phyloP scores from a whole-genome alignment of 306 rosid genomes.

The Glycine soja region DNA sequence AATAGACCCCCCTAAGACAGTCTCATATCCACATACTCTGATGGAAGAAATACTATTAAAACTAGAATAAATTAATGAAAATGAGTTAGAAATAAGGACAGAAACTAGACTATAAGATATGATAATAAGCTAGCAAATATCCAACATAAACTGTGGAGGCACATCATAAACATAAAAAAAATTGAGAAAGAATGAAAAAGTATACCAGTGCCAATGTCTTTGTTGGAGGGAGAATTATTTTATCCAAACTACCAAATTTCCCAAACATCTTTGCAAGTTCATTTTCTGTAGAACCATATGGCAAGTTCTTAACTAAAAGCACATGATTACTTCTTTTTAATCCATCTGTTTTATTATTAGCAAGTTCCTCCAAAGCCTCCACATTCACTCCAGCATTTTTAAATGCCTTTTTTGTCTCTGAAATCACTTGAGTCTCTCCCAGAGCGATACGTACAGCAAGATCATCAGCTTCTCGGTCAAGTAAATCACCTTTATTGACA shows the following conservation, averaged over 20 bases:
- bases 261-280: slow-evolving; percentile 85
- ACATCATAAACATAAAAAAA: slow-evolving; percentile 17
- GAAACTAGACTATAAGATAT: not conserved
- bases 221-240: slow-evolving; percentile 82
- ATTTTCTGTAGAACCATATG: slow-evolving; percentile 84
- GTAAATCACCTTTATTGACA: slow-evolving; percentile 81
- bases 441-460: slow-evolving; percentile 85
- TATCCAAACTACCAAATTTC: slow-evolving; percentile 88
- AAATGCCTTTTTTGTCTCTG: slow-evolving; percentile 83
- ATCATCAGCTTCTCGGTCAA: slow-evolving; percentile 85
- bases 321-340: slow-evolving; percentile 90
- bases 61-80: slow-evolving; percentile 32
- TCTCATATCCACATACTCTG: not conserved
- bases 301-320: slow-evolving; percentile 88
- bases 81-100: not conserved
- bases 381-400: slow-evolving; percentile 86
- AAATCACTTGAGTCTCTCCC: slow-evolving; percentile 92
- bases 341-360: slow-evolving; percentile 67
- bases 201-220: slow-evolving; percentile 94
- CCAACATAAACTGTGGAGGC: slow-evolving; percentile 16
- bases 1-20: not conserved
- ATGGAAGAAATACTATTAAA: slow-evolving; percentile 12
- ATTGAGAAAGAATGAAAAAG: slow-evolving; percentile 11
- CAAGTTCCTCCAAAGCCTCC: slow-evolving; percentile 74
- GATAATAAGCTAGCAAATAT: slow-evolving; percentile 18